A percentile compares a stretch with the other conserved stretches of the same genome.
Conservation (phyloP, 208 protist species). For the Crithidia bombi region DNA sequence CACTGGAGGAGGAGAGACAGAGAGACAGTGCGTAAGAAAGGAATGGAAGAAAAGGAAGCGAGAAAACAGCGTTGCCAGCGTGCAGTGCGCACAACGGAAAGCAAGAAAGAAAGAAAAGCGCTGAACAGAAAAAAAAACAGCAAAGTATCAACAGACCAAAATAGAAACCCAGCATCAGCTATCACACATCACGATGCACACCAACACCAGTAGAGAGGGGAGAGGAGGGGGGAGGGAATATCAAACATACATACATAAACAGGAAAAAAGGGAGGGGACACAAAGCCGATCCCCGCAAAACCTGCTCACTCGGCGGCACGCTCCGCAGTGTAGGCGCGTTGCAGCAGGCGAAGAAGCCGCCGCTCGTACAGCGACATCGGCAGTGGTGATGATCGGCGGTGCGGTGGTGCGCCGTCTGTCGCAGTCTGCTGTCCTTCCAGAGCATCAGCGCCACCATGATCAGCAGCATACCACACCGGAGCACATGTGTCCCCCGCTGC, state of each 20-base stretch:
- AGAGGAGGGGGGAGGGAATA: too few species aligned
- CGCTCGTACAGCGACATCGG: conserved; percentile 30
- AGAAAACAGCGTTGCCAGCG: too few species aligned
- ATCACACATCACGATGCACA: too few species aligned
- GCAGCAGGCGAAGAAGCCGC: conserved; percentile 15
- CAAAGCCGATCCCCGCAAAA: background rate
- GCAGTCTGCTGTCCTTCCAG: background rate
- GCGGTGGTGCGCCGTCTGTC: background rate
- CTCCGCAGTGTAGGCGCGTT: conserved; percentile 21
- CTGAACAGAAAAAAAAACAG: background rate
- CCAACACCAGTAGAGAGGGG: too few species aligned
- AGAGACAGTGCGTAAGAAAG: too few species aligned
- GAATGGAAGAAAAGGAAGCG: background rate
- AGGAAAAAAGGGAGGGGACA: background rate
- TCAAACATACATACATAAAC: background rate
- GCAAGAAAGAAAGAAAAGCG: too few species aligned
- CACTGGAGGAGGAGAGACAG: background rate
- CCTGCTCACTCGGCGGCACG: background rate
- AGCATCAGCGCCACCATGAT: background rate
- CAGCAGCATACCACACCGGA: background rate
- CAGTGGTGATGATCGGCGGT: background rate
- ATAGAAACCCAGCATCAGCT: too few species aligned
- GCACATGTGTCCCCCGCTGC: background rate
- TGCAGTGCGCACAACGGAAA: too few species aligned
- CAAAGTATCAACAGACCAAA: too few species aligned